Conservation (phyloP, 306 rosid genomes). For the Delonix regia region DNA sequence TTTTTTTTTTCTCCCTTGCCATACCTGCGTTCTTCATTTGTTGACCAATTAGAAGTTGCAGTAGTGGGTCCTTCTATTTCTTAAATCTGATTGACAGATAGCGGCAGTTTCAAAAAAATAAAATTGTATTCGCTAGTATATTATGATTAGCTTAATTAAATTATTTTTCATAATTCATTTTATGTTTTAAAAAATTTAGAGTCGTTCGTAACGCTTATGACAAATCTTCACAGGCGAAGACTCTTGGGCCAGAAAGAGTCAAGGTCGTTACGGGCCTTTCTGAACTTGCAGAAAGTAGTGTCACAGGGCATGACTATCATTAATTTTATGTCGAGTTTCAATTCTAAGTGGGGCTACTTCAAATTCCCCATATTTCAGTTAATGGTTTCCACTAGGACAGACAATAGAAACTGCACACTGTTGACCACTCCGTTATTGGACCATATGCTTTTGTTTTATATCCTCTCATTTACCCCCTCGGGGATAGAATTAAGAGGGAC, state of each 20-base stretch:
- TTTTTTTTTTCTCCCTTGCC: neutral
- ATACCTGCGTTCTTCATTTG: neutral
- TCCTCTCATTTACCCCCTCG: neutral
- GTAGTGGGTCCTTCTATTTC: neutral
- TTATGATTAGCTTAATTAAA: neutral
- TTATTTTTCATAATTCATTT: neutral
- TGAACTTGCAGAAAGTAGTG: neutral
- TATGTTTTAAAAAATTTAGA: neutral
- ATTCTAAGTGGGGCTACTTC: neutral
- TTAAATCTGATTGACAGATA: neutral
- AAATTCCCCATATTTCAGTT: neutral
- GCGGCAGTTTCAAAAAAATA: no score
- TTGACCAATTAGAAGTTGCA: neutral
- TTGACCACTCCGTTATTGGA: neutral
- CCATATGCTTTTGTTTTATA: neutral
- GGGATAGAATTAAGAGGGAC: no score
- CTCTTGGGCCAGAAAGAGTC: neutral
- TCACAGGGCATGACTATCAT: neutral
- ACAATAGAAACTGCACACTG: neutral
- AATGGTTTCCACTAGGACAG: neutral
- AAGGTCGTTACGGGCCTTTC: neutral
- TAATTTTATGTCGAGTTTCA: neutral
- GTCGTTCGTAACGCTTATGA: neutral
- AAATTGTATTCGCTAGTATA: no score
- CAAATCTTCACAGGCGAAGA: neutral